Base-by-base conservation (phyloP, 2,329 filamentous ascomycete species). In the Paraphaeosphaeria minitans region DNA sequence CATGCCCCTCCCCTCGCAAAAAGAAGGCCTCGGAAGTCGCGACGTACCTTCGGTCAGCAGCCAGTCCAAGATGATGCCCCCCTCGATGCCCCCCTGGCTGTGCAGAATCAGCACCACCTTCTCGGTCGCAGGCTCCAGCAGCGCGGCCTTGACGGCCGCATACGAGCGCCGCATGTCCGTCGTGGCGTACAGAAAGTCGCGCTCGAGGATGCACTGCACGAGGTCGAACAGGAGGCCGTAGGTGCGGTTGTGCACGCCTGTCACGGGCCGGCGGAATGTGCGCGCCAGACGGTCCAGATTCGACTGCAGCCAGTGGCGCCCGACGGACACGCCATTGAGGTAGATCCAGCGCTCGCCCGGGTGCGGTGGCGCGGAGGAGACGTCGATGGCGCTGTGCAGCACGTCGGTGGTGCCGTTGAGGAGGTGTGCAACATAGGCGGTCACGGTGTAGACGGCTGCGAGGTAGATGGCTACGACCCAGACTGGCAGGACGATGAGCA, bases 21-120 rank as follows among this genome's bases (percentile, higher is more conserved):
- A n/a, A 19, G 37, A 9, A 16, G 24, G 42, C 14, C 4, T 8
- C 9, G 35, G 88, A 83, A 57, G 87, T 85, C n/a, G n/a, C n/a
- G n/a, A n/a, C 0, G 89, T 85, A 13, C 92, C 77, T 69, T 93
- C 90, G 62, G 89, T 86, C 1, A 93, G 80, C 1, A 94, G 81
- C 88, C 90, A 91, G 76, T 95, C 91, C 7, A 93, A 76, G 5
- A 91, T 87, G 56, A 93, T 78, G 3, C 89, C 84, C 1, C 87
- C 88, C 69, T 92, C 87, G 52, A 94, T 91, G 14, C 84, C 90
- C 4, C 91, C 91, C 73, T 94, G 91, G 0, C 88, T 91, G 74
- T 95, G 91, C 39, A 90, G 79, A 59, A 94, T 85, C 55, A 94
- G 83, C 29, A 94, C 80, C 3, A 94, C 85, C 69, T 91, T 93